phyloP scores from a whole-genome alignment of 2,329 filamentous ascomycete species.

The Teratosphaeria destructans region DNA sequence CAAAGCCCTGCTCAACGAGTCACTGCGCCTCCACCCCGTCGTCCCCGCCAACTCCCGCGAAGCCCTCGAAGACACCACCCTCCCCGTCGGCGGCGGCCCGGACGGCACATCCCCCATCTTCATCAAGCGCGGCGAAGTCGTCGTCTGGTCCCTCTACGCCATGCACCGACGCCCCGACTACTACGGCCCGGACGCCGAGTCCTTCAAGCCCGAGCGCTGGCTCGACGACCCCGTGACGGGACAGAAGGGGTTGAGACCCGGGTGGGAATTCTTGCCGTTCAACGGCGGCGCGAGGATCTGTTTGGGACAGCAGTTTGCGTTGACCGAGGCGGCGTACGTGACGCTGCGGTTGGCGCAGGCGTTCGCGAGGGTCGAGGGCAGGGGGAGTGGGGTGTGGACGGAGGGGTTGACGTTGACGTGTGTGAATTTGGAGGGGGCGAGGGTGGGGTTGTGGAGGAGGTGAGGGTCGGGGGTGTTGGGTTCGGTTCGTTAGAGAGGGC shows the following conservation, averaged over 20 bases:
- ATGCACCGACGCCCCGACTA: slow-evolving; percentile 59
- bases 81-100: slow-evolving; percentile 53
- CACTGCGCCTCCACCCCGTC: slow-evolving; percentile 63
- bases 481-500: no score
- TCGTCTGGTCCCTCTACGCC: slow-evolving; percentile 57
- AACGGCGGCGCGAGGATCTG: slow-evolving; percentile 28
- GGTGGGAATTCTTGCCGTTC: slow-evolving; percentile 30
- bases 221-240: slow-evolving; percentile 20
- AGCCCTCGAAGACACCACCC: slow-evolving; percentile 60
- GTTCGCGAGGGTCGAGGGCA: slow-evolving; percentile 41
- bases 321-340: slow-evolving; percentile 67
- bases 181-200: slow-evolving; percentile 37
- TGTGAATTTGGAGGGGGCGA: slow-evolving; percentile 19
- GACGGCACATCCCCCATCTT: slow-evolving; percentile 50
- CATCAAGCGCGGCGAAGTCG: slow-evolving; percentile 53
- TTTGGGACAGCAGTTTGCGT: slow-evolving; percentile 57
- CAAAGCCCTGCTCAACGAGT: slow-evolving; percentile 62
- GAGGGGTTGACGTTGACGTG: slow-evolving; percentile 21
- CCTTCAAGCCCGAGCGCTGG: slow-evolving; percentile 30
- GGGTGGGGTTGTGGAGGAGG: slow-evolving; percentile 15
- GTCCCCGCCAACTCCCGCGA: slow-evolving; percentile 72
- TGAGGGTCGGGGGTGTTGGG: neutral
- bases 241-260: slow-evolving; percentile 22
- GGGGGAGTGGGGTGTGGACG: slow-evolving; percentile 21
- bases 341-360: slow-evolving; percentile 62